Base-by-base conservation (phyloP, 2,329 filamentous ascomycete species). In the Clarireedia paspali region DNA sequence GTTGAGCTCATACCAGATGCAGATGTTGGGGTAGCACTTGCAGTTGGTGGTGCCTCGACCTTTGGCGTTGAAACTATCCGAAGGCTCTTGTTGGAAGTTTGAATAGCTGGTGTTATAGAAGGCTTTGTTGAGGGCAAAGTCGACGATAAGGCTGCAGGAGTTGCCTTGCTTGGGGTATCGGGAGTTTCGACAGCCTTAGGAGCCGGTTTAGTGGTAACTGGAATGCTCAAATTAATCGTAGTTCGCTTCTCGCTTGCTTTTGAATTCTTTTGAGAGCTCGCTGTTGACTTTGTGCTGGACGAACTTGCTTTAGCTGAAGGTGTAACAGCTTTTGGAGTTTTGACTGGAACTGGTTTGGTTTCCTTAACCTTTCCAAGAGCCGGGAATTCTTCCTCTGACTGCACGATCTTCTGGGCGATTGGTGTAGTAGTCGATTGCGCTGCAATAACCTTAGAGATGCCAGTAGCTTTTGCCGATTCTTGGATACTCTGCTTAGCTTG, bases 11-110 rank as follows among this genome's bases (percentile, higher is more conserved):
- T 59, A 50, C 73, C 66, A 30, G 69, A 66, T 17, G 66, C 62
- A 23, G 68, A 69, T 6, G 64, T 64, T 23, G 68, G 67, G 23
- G 67, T 67, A 14, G 59, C 60, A 50, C 46, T 63, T 54, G 61
- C 62, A 52, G 53, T 57, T 38, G 77, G 72, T 2, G 81, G 76
- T 1, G 71, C 69, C 63, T 89, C 86, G 0, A 76, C 71, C 67
- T 82, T 89, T 1, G 84, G 80, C 0, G 83, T 84, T 20, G 84
- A 75, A n/a, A 88, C 75, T 6, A 91, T 77, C n/a, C 87, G 79
- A 38, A 91, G 70, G 1, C 85, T 88, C 66, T 86, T 85, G 0
- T 85, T 80, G 0, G 73, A 78, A 4, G 45, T 47, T 47, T 30
- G 36, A 17, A 27, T 24, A 7, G 52, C 20, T 0, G 81, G 81